Evolutionary conservation across 2,329 filamentous ascomycete species (phyloP).

Genomic region (Calonectria fujianensis): DNA sequence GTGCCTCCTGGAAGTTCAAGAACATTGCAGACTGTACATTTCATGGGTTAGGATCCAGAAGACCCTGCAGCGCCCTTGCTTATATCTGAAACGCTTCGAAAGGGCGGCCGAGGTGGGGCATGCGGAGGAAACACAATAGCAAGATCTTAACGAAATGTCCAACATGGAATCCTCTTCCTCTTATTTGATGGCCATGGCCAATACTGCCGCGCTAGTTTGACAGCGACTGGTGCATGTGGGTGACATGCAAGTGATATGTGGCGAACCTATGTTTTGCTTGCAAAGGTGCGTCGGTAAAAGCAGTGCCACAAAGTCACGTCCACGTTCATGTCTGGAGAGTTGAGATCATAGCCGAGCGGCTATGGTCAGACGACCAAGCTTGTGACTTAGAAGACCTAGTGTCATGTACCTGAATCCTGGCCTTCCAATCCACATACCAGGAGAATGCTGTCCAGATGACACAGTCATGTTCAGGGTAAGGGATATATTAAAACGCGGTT

Average conservation of each 20-base stretch:
- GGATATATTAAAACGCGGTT: neutral
- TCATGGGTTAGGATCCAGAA: neutral
- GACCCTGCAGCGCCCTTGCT: neutral
- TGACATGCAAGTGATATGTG: constrained; percentile 1
- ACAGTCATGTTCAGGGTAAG: constrained; percentile 25
- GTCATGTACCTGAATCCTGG: too few relatives aligned
- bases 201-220: neutral
- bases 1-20: neutral
- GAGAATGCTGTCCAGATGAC: neutral
- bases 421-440: neutral
- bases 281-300: too few relatives aligned
- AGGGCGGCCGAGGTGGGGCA: constrained; percentile 18
- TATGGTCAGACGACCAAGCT: neutral
- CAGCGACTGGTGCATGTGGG: neutral
- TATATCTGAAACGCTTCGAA: constrained; percentile 11
- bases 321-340: neutral
- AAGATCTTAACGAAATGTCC: constrained; percentile 19
- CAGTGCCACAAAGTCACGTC: neutral
- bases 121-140: constrained; percentile 1
- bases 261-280: neutral
- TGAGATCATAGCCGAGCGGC: neutral
- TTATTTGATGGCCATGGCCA: constrained; percentile 7
- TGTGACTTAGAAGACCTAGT: neutral
- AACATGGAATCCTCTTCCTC: neutral
- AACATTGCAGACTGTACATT: neutral